phyloP scores from a whole-genome alignment of 257 asterid species.

The Primulina eburnea region DNA sequence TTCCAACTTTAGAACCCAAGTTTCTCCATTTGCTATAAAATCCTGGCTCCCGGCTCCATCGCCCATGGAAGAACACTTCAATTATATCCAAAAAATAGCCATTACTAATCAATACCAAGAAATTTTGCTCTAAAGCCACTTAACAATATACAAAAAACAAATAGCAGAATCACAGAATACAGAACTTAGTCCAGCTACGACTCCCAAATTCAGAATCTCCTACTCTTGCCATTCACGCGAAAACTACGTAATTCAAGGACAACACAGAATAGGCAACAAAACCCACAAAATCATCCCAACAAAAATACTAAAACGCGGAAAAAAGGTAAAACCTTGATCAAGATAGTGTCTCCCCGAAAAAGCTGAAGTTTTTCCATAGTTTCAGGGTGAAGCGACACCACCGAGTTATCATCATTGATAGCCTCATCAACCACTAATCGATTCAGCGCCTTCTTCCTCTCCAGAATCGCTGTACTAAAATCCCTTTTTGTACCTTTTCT shows the following conservation, averaged over 20 bases:
- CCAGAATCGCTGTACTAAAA: slow-evolving; percentile 27
- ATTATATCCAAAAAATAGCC: neutral
- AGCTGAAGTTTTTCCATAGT: slow-evolving; percentile 40
- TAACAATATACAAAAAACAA: neutral
- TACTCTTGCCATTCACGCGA: no score
- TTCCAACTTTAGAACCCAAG: neutral
- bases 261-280: no score
- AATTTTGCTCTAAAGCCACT: neutral
- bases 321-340: slow-evolving; percentile 28
- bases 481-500: neutral
- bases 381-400: slow-evolving; percentile 35
- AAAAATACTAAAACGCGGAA: neutral
- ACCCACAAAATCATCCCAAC: neutral
- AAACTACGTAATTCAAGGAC: no score
- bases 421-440: slow-evolving; percentile 35
- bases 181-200: no score
- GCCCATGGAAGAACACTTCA: neutral
- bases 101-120: neutral
- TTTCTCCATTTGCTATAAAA: no score
- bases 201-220: no score
- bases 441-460: slow-evolving; percentile 33
- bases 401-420: slow-evolving; percentile 33
- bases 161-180: neutral
- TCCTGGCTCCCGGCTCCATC: neutral
- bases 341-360: slow-evolving; percentile 36